Evolutionary conservation across 139 green algal genomes (phyloP).

Genomic region (Mychonastes homosphaera): DNA sequence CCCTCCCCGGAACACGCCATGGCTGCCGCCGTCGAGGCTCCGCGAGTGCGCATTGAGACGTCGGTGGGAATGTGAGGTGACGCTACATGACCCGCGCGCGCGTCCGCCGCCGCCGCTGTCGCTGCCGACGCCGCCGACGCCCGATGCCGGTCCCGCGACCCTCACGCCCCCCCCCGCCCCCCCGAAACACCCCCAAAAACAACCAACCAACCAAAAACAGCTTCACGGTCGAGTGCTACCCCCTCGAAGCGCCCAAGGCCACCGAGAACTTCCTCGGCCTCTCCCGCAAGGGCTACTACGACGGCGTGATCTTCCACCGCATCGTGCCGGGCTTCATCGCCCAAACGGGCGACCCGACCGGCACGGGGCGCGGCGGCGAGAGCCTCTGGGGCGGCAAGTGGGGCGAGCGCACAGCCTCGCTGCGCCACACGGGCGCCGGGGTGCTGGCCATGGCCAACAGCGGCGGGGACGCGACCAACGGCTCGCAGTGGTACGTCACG

Average conservation of each 20-base stretch:
- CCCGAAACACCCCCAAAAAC: too few relatives aligned
- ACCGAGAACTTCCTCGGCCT: slow-evolving; percentile 88
- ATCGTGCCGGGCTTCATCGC: slow-evolving; percentile 52
- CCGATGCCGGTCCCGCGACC: too few relatives aligned
- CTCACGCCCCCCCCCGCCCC: too few relatives aligned
- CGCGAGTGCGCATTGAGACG: slow-evolving; percentile 43
- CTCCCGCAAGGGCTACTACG: slow-evolving; percentile 78
- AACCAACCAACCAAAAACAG: too few relatives aligned
- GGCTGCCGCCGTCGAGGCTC: slow-evolving; percentile 36
- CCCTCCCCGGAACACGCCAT: too few relatives aligned
- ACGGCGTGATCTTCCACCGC: slow-evolving; percentile 60
- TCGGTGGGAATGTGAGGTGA: too few relatives aligned
- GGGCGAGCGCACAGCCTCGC: slow-evolving; percentile 71
- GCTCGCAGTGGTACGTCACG: slow-evolving; percentile 83
- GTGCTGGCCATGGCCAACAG: slow-evolving; percentile 83
- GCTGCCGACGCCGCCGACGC: too few relatives aligned
- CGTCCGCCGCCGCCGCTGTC: too few relatives aligned
- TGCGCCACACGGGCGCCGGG: slow-evolving; percentile 77
- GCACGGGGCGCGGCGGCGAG: slow-evolving; percentile 83
- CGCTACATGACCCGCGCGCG: too few relatives aligned
- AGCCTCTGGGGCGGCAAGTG: slow-evolving; percentile 80
- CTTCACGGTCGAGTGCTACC: slow-evolving; percentile 73
- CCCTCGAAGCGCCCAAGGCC: slow-evolving; percentile 66
- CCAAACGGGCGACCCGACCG: slow-evolving; percentile 90
- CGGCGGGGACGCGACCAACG: slow-evolving; percentile 75